Evolutionary conservation across 441 rosid genomes (phyloP).

Genomic region (Eutrema salsugineum): DNA sequence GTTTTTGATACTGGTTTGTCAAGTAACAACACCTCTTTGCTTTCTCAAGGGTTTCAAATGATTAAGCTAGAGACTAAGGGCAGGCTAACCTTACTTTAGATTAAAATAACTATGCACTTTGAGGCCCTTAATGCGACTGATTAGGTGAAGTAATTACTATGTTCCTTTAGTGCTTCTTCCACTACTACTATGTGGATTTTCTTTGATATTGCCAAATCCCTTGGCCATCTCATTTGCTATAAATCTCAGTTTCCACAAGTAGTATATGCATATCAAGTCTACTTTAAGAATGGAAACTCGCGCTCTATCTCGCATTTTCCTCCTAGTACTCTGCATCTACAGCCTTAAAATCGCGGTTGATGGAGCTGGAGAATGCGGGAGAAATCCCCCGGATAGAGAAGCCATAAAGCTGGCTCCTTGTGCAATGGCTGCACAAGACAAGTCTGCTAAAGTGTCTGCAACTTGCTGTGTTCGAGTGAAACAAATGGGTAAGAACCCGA

Average conservation of each 20-base stretch:
- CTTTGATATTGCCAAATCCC: constrained; percentile 11
- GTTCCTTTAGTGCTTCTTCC: constrained; percentile 58
- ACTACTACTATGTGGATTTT: constrained; percentile 40
- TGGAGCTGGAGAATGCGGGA: constrained; percentile 83
- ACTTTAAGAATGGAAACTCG: constrained; percentile 33
- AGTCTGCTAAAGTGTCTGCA: constrained; percentile 45
- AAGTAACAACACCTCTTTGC: constrained; percentile 19
- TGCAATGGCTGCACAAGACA: constrained; percentile 57
- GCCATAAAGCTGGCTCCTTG: constrained; percentile 85
- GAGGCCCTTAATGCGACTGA: constrained; percentile 13
- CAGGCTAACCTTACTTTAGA: constrained; percentile 26
- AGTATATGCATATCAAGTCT: constrained; percentile 24
- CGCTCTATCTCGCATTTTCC: constrained; percentile 36
- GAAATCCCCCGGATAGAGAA: constrained; percentile 64
- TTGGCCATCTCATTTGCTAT: constrained; percentile 28
- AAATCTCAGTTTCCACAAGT: constrained; percentile 26
- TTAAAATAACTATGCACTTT: constrained; percentile 23
- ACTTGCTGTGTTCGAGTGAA: constrained; percentile 70
- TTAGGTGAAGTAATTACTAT: constrained; percentile 49
- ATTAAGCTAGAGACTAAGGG: constrained; percentile 25
- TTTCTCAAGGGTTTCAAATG: constrained; percentile 24
- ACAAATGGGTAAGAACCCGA: constrained; percentile 69
- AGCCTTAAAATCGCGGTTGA: constrained; percentile 36
- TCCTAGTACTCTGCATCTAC: constrained; percentile 35
- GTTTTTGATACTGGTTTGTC: constrained; percentile 29